These are phyloP conservation scores for Paraleonurus japonicus DNA, from an alignment of 257 asterid genomes.

Conservation along the genomic window DNA sequence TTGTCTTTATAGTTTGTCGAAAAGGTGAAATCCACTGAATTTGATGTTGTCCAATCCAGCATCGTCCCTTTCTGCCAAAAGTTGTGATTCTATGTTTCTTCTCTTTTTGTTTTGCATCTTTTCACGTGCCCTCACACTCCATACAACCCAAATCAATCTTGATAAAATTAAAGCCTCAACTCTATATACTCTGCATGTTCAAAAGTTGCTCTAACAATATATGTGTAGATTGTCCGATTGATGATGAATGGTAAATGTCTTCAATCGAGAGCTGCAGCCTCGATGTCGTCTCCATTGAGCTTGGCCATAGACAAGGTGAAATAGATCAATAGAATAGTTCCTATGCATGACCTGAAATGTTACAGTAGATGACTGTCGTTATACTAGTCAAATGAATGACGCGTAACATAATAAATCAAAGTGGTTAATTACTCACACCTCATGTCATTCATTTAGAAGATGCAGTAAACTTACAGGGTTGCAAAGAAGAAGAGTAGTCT, in stretches of 20 bases:
- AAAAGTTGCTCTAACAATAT: background rate
- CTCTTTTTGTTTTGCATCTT: slow-evolving; percentile 30
- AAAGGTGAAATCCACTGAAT: slow-evolving; percentile 18
- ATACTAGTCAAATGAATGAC: background rate
- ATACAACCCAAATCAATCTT: background rate
- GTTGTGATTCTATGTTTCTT: background rate
- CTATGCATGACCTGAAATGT: slow-evolving; percentile 56
- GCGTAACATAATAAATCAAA: background rate
- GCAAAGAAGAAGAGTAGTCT: slow-evolving; percentile 79
- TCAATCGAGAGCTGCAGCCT: slow-evolving; percentile 19
- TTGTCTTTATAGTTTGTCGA: slow-evolving; percentile 29
- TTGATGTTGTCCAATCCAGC: slow-evolving; percentile 7
- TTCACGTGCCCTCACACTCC: slow-evolving; percentile 13
- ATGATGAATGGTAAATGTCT: background rate
- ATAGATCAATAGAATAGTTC: slow-evolving; percentile 60
- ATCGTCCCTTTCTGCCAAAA: slow-evolving; percentile 20
- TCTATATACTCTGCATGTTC: background rate
- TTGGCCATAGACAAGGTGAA: slow-evolving; percentile 51
- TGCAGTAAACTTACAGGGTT: slow-evolving; percentile 49
- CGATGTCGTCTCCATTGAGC: slow-evolving; percentile 28
- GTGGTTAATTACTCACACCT: no score
- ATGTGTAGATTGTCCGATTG: background rate
- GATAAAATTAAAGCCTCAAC: background rate
- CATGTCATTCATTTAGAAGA: no score
- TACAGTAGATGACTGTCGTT: no score